Evolutionary conservation across 176 grass and related monocot genomes (phyloP).

Genomic region (Rhynchospora pubera): DNA sequence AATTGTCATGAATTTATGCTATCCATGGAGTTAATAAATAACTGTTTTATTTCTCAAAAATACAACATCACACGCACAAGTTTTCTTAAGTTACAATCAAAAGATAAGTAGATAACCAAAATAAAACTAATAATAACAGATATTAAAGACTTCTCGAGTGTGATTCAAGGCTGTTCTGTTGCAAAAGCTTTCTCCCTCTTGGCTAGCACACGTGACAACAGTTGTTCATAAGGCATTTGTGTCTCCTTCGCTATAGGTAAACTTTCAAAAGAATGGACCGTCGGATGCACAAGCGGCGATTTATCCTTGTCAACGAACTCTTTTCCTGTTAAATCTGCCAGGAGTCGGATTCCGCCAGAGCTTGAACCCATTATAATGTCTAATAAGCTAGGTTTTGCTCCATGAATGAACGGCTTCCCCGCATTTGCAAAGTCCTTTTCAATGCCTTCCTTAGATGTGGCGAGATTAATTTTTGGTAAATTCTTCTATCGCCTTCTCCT

Average conservation of each 20-base stretch:
- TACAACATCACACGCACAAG: no score
- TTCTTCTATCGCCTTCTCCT: conserved; percentile 10
- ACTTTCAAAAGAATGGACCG: conserved; percentile 14
- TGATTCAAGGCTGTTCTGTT: neutral
- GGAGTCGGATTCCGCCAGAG: neutral
- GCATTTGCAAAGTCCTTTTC: conserved; percentile 2
- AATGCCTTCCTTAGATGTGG: conserved; percentile 18
- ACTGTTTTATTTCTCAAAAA: no score
- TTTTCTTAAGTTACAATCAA: no score
- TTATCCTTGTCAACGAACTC: conserved; percentile 6
- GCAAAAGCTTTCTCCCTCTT: conserved; percentile 12
- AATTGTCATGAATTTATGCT: no score
- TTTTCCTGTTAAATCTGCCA: conserved; percentile 9
- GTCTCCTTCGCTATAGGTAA: conserved; percentile 6
- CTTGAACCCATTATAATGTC: conserved; percentile 30
- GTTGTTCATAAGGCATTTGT: conserved; percentile 21
- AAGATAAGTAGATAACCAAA: no score
- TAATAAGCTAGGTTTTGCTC: conserved; percentile 24
- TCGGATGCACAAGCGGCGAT: conserved; percentile 21
- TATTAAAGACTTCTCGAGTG: no score
- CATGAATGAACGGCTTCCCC: conserved; percentile 23
- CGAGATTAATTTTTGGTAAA: conserved; percentile 4
- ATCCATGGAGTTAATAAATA: no score
- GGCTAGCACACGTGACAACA: conserved; percentile 5
- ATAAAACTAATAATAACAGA: no score